Evolutionary conservation across 2,329 filamentous ascomycete genomes (phyloP).

Genomic region (Aspergillus brasiliensis): DNA sequence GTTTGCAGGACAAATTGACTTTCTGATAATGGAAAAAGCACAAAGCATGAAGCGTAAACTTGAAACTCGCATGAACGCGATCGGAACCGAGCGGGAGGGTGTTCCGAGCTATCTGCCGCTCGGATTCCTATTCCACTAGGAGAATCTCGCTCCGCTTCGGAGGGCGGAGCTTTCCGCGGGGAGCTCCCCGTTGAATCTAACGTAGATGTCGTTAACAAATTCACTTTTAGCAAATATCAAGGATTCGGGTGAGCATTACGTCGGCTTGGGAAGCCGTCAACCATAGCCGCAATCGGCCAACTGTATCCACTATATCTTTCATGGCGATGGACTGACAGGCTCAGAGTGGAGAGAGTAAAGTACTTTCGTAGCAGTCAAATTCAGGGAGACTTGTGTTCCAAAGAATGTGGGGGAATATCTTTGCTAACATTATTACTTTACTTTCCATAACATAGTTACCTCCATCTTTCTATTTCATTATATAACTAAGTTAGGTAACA

Average conservation of each 20-base stretch:
- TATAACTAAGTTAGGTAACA: constrained; percentile 1
- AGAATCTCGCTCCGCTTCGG: constrained; percentile 6
- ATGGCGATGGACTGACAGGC: too few relatives aligned
- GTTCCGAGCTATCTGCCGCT: constrained; percentile 4
- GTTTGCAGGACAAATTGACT: neutral
- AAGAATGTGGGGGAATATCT: too few relatives aligned
- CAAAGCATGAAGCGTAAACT: neutral
- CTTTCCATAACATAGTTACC: neutral
- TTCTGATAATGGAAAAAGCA: neutral
- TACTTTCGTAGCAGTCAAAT: too few relatives aligned
- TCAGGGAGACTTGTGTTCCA: too few relatives aligned
- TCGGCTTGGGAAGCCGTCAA: neutral
- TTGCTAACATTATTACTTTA: neutral
- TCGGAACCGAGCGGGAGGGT: neutral
- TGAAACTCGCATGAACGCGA: neutral
- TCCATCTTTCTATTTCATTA: neutral
- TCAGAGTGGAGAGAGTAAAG: too few relatives aligned
- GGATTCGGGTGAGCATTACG: neutral
- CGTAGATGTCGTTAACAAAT: neutral
- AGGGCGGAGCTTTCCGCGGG: constrained; percentile 12
- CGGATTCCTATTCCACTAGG: neutral
- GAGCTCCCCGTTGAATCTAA: neutral
- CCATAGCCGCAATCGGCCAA: too few relatives aligned
- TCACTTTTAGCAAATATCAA: neutral
- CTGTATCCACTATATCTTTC: too few relatives aligned